Percentiles rank a stretch among this genome's conserved stretches.
Evolutionary conservation across 441 rosid genomes (phyloP).

Genomic region (Gossypium schwendimanii): DNA sequence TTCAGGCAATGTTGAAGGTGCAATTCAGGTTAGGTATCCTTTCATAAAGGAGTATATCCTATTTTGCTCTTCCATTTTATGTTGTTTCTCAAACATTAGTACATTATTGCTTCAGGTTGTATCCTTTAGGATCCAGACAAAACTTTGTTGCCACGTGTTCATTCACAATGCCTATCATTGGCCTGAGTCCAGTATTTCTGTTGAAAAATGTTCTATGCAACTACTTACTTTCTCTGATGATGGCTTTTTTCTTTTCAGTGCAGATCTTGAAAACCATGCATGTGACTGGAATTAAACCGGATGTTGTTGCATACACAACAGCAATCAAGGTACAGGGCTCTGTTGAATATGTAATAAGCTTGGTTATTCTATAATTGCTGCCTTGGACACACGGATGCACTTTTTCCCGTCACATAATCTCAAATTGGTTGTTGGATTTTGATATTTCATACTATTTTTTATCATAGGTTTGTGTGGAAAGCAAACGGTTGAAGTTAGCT

Average conservation of each 20-base stretch:
- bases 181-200: not conserved
- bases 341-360: slow-evolving; percentile 14
- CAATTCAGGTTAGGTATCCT: slow-evolving; percentile 55
- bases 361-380: slow-evolving; percentile 15
- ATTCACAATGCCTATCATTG: not conserved
- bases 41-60: slow-evolving; percentile 1
- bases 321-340: slow-evolving; percentile 65
- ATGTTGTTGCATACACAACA: slow-evolving; percentile 83
- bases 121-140: not conserved
- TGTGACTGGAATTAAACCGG: slow-evolving; percentile 61
- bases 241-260: slow-evolving; percentile 30
- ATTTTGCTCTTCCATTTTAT: slow-evolving; percentile 3
- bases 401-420: slow-evolving; percentile 4
- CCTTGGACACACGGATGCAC: not conserved
- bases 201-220: not conserved
- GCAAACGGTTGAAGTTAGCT: slow-evolving; percentile 52
- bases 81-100: slow-evolving; percentile 2
- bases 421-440: slow-evolving; percentile 15
- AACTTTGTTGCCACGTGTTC: not conserved
- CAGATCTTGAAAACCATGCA: slow-evolving; percentile 87
- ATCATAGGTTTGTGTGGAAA: slow-evolving; percentile 63
- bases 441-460: slow-evolving; percentile 16
- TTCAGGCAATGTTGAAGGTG: slow-evolving; percentile 66
- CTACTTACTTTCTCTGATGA: slow-evolving; percentile 24
- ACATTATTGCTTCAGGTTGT: not conserved